Base-by-base conservation (phyloP, 1,284 basidiomycete genomes). In the Apiotrichum akiyoshidainum region DNA sequence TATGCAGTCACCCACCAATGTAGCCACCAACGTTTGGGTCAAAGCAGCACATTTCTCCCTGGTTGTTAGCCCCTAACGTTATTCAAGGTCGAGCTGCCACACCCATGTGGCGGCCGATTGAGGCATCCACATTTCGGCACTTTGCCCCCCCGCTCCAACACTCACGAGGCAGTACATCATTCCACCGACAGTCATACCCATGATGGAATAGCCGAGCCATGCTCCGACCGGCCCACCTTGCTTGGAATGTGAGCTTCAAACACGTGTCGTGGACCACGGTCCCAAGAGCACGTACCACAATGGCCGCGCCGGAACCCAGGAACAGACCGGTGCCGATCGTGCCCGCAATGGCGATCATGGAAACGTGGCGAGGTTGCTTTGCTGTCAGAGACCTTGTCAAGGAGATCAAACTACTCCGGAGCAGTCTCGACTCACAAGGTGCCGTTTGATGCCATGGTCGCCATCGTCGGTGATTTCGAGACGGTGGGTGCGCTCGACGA, bases 161-260 rank as follows among this genome's bases (percentile, higher is more conserved):
- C 26, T 31, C 26, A 31, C 48, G 14, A 51, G 37, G 17, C 67
- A 70, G 44, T 79, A 78, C 45, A 61, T 61, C 60, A 61, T 61
- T 39, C 34, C 45, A 12, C 57, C 57, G 50, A 61, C 46, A 31
- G 41, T 14, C 9, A 42, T 58, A 21, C 68, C 55, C 58, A 41
- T 34, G 34, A 57, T 1, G 62, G 59, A 14, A 68, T 65, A 70
- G 57, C 72, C 75, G 19, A 50, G 22, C 31, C 49, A 60, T 35
- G 21, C 44, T 33, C 51, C 47, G 19, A 54, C 46, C 2, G 55
- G 37, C 1, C 52, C 54, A 33, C 54, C 52, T 40, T 50, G 42
- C 7, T 31, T 31, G 26, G 26, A 31, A 31, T 31, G 26, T 31
- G 4, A 31, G 7, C 26, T 3, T 31, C 26, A 7, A 31, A 7